A percentile compares a stretch with the other conserved stretches of the same genome.
These are phyloP conservation scores for Betula pendula DNA, from an alignment of 306 rosid species.

Conservation along the genomic window DNA sequence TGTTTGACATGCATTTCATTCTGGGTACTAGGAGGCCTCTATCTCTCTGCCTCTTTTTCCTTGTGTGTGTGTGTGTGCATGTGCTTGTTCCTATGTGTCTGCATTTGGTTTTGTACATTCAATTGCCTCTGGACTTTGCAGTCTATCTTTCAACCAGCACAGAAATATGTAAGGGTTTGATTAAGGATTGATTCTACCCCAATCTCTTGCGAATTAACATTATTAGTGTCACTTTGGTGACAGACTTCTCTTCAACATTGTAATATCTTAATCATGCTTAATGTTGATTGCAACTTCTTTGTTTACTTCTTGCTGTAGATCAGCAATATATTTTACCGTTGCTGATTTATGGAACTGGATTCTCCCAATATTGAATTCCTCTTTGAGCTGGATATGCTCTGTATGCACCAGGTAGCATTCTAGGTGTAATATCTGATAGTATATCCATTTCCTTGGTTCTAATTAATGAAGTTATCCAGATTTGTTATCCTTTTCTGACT, in stretches of 20 bases:
- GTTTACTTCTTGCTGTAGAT: conserved; percentile 45
- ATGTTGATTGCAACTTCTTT: conserved; percentile 11
- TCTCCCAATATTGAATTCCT: conserved; percentile 93
- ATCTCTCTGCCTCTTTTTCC: background rate
- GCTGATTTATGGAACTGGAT: conserved; percentile 86
- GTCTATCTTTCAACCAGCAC: background rate
- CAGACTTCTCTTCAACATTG: background rate
- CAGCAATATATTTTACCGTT: conserved; percentile 82
- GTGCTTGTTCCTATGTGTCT: conserved; percentile 6
- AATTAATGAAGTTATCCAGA: conserved; percentile 16
- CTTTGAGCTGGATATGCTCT: conserved; percentile 95
- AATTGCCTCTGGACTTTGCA: conserved; percentile 1
- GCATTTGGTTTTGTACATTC: conserved; percentile 1
- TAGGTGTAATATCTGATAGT: conserved; percentile 3
- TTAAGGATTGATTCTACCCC: background rate
- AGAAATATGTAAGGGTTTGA: background rate
- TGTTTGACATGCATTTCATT: background rate
- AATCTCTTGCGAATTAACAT: background rate
- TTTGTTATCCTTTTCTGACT: conserved; percentile 27
- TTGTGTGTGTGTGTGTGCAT: background rate
- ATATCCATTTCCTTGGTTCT: conserved; percentile 11
- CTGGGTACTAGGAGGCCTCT: background rate
- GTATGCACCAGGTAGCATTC: conserved; percentile 86
- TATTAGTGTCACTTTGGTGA: background rate
- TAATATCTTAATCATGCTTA: background rate